These are phyloP conservation scores for Talaromyces piceae DNA, from an alignment of 2,329 filamentous ascomycete genomes.

Conservation along the genomic window DNA sequence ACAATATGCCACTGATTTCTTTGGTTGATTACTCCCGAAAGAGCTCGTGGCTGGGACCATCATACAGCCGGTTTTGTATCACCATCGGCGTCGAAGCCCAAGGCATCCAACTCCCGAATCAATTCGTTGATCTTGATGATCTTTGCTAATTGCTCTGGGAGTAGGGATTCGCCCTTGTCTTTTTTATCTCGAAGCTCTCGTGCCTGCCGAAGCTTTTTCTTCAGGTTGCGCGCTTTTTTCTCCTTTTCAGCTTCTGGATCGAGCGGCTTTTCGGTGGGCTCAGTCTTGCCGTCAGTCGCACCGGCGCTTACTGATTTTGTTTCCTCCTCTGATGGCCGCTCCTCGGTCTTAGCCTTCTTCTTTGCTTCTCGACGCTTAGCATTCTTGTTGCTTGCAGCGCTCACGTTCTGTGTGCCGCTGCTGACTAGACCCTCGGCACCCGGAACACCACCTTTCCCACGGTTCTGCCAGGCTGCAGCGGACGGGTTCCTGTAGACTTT, in stretches of 20 bases:
- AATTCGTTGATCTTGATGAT: slow-evolving; percentile 96
- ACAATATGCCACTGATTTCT: neutral
- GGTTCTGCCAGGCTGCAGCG: slow-evolving; percentile 75
- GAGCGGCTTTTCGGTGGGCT: slow-evolving; percentile 12
- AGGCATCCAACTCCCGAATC: slow-evolving; percentile 72
- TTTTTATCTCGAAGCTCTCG: slow-evolving; percentile 87
- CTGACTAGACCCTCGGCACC: slow-evolving; percentile 56
- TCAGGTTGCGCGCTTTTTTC: slow-evolving; percentile 85
- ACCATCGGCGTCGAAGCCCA: slow-evolving; percentile 77
- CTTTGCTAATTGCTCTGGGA: slow-evolving; percentile 95
- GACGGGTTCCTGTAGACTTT: slow-evolving; percentile 92
- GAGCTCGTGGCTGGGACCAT: neutral
- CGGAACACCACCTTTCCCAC: slow-evolving; percentile 55
- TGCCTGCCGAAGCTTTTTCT: slow-evolving; percentile 93
- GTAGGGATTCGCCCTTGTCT: slow-evolving; percentile 69
- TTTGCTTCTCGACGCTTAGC: slow-evolving; percentile 67
- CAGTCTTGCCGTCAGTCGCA: neutral
- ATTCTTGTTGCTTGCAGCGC: slow-evolving; percentile 67
- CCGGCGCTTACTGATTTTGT: slow-evolving; percentile 4
- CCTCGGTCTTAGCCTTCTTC: slow-evolving; percentile 46
- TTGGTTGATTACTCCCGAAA: neutral
- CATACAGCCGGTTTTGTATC: slow-evolving; percentile 40
- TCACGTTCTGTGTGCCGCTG: slow-evolving; percentile 42
- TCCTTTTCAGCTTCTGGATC: slow-evolving; percentile 73
- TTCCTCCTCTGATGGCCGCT: slow-evolving; percentile 24